Base-by-base conservation (phyloP, 1,139 yeast species). In the Debaryomyces nepalensis region DNA sequence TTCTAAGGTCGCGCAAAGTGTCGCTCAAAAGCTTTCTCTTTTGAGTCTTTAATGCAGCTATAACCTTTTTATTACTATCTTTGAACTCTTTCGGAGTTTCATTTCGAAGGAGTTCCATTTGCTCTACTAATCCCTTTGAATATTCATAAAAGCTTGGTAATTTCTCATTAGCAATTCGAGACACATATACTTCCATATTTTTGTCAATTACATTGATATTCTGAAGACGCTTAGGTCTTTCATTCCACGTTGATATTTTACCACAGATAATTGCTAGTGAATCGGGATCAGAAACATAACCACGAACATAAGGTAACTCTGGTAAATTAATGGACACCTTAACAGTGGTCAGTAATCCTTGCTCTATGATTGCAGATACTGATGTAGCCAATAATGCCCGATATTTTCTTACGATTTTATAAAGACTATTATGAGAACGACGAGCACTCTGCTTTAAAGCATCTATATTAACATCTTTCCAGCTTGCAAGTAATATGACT, bases 391-490 rank as follows among this genome's bases (percentile, higher is more conserved):
- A 64, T 27, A 86, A 55, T 2, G 76, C 76, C 39, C 99, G 79
- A 60, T 88, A 93, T 59, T 89, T 90, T 49, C 93, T 77, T 7
- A 93, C 87, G 45, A 88, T 63, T 64, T 90, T 93, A 75, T 85
- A 93, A 45, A 95, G 79, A 53, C 75, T 82, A 49, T 82, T 80
- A 59, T 95, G 99, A 0, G 98, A 90, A 41, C 84, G 79, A 51
- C 88, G 82, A 3, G 99, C 93, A 66, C 97, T 88, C 63, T 91
- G 97, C 53, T 88, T 89, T 53, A 95, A 75, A 0, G 99, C 97
- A 58, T 86, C 95, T 37, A 90, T 82, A 56, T 95, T 95, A 9
- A 91, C 93, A 64, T 95, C 99, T 55, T 91, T 90, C 98, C 99
- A 95, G 58, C 97, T 87, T 1, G 98, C 97, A 22, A 95, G 72